Conservation (phyloP, 768 basidiomycete genomes). For the Amylocystis lapponica region DNA sequence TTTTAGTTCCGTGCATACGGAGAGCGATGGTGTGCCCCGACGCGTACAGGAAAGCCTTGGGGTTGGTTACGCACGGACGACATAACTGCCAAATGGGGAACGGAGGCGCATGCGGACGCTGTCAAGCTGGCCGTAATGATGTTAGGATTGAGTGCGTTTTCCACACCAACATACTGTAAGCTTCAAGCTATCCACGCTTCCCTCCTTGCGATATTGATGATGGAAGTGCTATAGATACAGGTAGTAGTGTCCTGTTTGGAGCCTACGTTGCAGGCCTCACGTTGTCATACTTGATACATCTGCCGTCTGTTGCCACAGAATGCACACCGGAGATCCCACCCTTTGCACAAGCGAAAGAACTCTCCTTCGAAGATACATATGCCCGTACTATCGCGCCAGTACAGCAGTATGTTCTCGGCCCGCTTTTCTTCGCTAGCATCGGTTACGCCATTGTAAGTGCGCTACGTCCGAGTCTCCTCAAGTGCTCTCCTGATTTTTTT, state of each 20-base stretch:
- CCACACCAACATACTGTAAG: slow-evolving; percentile 42
- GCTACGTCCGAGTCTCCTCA: neutral
- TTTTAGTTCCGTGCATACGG: slow-evolving; percentile 14
- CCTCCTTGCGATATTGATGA: neutral
- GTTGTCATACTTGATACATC: slow-evolving; percentile 31
- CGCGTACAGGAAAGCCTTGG: slow-evolving; percentile 10
- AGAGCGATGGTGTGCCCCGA: slow-evolving; percentile 18
- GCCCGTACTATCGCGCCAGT: slow-evolving; percentile 26
- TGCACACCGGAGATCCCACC: neutral
- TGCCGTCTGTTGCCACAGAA: neutral
- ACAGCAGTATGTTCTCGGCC: slow-evolving; percentile 38
- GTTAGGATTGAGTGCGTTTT: slow-evolving; percentile 35
- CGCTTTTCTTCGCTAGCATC: slow-evolving; percentile 65
- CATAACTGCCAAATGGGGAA: slow-evolving; percentile 11
- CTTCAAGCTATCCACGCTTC: neutral
- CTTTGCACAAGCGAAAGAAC: neutral
- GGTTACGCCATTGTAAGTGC: slow-evolving; percentile 35
- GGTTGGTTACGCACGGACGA: neutral
- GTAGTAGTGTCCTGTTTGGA: slow-evolving; percentile 57
- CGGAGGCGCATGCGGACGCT: slow-evolving; percentile 16
- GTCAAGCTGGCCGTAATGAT: slow-evolving; percentile 29
- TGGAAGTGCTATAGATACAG: slow-evolving; percentile 23
- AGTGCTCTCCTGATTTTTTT: neutral
- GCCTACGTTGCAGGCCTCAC: slow-evolving; percentile 55
- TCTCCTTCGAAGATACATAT: slow-evolving; percentile 16